Percentiles rank a stretch among this genome's conserved stretches.
phyloP scores from a whole-genome alignment of 2,329 filamentous ascomycete genomes.

The Penicillium hordei region DNA sequence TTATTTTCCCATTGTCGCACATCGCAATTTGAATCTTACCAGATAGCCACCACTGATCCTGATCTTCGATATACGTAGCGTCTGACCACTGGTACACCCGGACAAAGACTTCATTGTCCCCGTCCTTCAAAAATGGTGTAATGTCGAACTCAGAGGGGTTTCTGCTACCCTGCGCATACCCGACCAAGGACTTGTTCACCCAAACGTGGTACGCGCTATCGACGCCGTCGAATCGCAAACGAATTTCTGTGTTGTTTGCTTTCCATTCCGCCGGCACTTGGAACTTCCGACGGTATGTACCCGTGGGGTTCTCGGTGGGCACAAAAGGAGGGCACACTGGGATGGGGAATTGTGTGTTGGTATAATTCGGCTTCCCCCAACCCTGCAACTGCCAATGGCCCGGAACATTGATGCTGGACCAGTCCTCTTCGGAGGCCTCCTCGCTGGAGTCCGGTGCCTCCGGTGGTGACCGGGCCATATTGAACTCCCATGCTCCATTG shows the following conservation, averaged over 20 bases:
- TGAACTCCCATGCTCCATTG: slow-evolving; percentile 60
- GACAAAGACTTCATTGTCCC: slow-evolving; percentile 58
- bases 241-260: slow-evolving; percentile 43
- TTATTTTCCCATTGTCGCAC: background rate
- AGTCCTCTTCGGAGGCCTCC: background rate
- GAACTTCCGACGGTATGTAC: slow-evolving; percentile 60
- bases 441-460: slow-evolving; percentile 39
- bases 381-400: slow-evolving; percentile 70
- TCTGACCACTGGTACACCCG: slow-evolving; percentile 69
- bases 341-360: slow-evolving; percentile 65
- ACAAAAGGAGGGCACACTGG: slow-evolving; percentile 63
- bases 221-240: slow-evolving; percentile 70
- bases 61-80: slow-evolving; percentile 67
- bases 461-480: slow-evolving; percentile 49
- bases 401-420: slow-evolving; percentile 55
- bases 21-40: slow-evolving; percentile 38
- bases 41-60: slow-evolving; percentile 69
- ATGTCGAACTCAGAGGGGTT: slow-evolving; percentile 71
- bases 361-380: slow-evolving; percentile 66
- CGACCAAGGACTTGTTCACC: slow-evolving; percentile 63
- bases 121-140: slow-evolving; percentile 47
- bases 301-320: slow-evolving; percentile 62
- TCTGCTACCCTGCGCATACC: slow-evolving; percentile 67
- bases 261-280: slow-evolving; percentile 44
- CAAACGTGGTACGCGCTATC: slow-evolving; percentile 71